These are phyloP conservation scores for Zymoseptoria pseudotritici DNA, from an alignment of 2,329 filamentous ascomycete species.

Conservation along the genomic window DNA sequence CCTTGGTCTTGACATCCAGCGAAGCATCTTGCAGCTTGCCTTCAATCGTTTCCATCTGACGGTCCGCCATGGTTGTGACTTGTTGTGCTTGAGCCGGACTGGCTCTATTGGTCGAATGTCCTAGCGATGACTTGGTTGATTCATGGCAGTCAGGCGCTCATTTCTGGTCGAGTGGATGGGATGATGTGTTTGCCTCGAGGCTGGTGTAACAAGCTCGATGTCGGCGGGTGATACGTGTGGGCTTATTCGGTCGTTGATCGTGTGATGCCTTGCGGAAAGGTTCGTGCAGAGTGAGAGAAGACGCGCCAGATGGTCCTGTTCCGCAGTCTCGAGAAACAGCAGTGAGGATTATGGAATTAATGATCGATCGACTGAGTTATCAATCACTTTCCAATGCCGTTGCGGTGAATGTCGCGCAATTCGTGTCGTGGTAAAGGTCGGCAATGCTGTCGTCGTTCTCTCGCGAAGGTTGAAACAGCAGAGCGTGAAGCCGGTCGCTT, in stretches of 20 bases:
- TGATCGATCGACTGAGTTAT: background rate
- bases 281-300: background rate
- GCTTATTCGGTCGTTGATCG: background rate
- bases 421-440: background rate
- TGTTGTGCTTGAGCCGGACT: background rate
- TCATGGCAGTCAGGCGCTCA: background rate
- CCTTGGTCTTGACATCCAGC: conserved; percentile 67
- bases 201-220: background rate
- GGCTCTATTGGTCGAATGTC: background rate
- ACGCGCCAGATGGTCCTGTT: background rate
- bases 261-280: background rate
- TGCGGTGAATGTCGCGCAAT: background rate
- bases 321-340: background rate
- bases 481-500: background rate
- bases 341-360: background rate
- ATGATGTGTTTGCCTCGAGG: background rate
- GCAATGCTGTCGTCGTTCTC: background rate
- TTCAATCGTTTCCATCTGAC: conserved; percentile 39
- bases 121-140: background rate
- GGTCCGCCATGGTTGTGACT: background rate
- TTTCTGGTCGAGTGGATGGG: background rate
- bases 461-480: background rate
- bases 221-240: background rate
- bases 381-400: background rate
- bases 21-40: conserved; percentile 40